Percentiles rank a stretch among this genome's conserved stretches.
phyloP scores from a whole-genome alignment of 176 grass and related monocot genomes.

The Microstegium vimineum region DNA sequence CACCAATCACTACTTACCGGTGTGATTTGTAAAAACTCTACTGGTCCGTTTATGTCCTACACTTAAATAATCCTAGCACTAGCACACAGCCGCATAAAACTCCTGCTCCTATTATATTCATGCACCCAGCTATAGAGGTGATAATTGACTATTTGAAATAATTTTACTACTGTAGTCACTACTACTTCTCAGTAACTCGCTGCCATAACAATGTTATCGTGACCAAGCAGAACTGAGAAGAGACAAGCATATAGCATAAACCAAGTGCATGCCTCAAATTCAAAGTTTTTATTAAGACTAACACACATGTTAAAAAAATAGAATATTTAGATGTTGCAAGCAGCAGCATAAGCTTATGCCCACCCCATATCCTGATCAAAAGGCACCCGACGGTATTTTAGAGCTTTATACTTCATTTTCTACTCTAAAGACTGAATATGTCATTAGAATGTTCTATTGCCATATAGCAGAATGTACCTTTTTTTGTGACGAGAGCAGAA shows the following conservation, averaged over 20 bases:
- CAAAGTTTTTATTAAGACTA: neutral
- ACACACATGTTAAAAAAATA: neutral
- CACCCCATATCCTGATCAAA: neutral
- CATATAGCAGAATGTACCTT: too few relatives aligned
- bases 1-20: too few relatives aligned
- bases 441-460: too few relatives aligned
- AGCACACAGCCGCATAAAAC: too few relatives aligned
- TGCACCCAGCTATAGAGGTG: neutral
- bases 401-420: too few relatives aligned
- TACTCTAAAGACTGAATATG: too few relatives aligned
- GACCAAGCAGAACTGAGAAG: neutral
- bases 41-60: too few relatives aligned
- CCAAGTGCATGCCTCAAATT: neutral
- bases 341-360: neutral
- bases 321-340: neutral
- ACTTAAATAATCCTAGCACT: too few relatives aligned
- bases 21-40: too few relatives aligned
- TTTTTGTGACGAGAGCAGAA: too few relatives aligned
- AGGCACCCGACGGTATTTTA: conserved; percentile 22
- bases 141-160: neutral
- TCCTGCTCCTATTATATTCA: neutral
- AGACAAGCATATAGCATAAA: neutral
- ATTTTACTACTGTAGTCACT: neutral
- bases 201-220: neutral
- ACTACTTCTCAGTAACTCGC: neutral